Conservation (phyloP, 1,139 yeast species). For the Suhomyces ambrosiae region DNA sequence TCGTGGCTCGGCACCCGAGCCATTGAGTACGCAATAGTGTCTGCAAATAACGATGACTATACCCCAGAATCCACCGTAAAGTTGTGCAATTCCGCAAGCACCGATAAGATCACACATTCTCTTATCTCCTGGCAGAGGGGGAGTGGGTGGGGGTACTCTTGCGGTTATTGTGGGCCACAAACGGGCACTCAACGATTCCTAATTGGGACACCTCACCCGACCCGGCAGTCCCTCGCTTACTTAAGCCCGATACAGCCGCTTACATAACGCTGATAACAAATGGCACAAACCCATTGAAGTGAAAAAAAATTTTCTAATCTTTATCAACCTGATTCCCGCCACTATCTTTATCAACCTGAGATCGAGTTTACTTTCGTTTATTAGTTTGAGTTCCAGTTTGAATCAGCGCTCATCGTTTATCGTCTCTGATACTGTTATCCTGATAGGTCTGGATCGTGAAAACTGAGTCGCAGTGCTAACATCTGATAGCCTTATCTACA, state of each 20-base stretch:
- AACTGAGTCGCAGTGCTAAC: neutral
- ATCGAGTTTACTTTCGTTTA: constrained; percentile 6
- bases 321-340: constrained; percentile 11
- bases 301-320: constrained; percentile 15
- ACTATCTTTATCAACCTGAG: constrained; percentile 7
- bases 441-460: constrained; percentile 1
- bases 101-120: no score
- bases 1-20: no score
- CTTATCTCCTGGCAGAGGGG: no score
- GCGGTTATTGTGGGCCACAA: no score
- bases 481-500: no score
- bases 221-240: constrained; percentile 2
- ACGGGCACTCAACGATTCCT: neutral
- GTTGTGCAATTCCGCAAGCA: no score
- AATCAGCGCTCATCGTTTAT: neutral
- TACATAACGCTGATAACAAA: constrained; percentile 11
- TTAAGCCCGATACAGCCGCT: constrained; percentile 3
- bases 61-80: no score
- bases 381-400: neutral
- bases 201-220: neutral
- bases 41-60: no score
- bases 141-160: no score
- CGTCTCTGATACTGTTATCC: neutral
- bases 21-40: no score
- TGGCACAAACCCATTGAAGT: constrained; percentile 12